Base-by-base conservation (phyloP, 192 early-diverging fungal species). In the Coemansia sp. region DNA sequence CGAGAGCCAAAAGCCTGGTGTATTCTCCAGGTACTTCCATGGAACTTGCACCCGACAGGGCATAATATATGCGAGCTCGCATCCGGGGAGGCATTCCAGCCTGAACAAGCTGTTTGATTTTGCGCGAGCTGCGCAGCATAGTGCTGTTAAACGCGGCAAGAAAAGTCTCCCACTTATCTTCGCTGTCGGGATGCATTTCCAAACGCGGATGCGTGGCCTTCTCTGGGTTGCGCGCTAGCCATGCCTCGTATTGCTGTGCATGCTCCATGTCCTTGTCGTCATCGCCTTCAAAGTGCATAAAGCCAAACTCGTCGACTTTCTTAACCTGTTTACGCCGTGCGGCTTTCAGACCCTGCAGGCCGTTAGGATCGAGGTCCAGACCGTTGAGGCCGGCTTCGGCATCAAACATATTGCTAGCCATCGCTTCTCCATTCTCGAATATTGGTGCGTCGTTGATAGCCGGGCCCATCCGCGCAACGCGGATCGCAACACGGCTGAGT, bases 71-170 rank as follows among this genome's bases (percentile, higher is more conserved):
- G 17, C 64, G 74, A 10, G 68, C 71, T 4, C 80, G 80, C 65
- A 67, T 40, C 14, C 34, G 48, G 45, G 48, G 52, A 3, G 80
- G 65, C 4, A 82, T 65, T 30, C 80, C 80, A 0, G 71, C 75
- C 55, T 82, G 75, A 59, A 77, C 75, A 48, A 82, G 68, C 66
- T 67, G 60, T 72, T 82, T 82, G 71, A 82, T 68, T 66, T 71
- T 82, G 67, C 75, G 65, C 65, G 80, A 82, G 33, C 66, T 63
- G 30, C 75, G 71, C 63, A 82, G 54, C 34, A 72, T 69, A 2
- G 62, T 56, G 7, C 52, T 49, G 54, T 82, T 75, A 40, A 82
- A 77, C 25, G 75, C 56, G 11, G 32, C 61, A 61, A 82, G 56
- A 66, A 82, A 58, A 25, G 71, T 61, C 33, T 63, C 48, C 80